Conservation (phyloP, 1,284 basidiomycete genomes). For the Moesziomyces aphidis region DNA sequence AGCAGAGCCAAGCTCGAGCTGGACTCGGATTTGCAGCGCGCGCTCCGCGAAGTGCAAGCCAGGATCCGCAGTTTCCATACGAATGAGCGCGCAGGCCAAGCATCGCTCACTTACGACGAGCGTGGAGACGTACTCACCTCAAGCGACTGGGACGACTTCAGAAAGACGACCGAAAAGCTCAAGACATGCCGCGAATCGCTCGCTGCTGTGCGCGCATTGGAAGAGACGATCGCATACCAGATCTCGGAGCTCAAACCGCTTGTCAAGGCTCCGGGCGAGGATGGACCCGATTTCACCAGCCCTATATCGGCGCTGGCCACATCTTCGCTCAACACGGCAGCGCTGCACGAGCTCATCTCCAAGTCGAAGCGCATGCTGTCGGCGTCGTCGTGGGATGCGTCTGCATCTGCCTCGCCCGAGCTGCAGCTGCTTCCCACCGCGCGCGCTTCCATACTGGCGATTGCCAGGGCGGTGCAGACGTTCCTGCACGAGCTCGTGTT, state of each 20-base stretch:
- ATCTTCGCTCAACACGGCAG: constrained; percentile 30
- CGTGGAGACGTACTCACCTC: constrained; percentile 29
- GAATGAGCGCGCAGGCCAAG: constrained; percentile 11
- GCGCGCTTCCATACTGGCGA: constrained; percentile 74
- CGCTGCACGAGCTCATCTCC: constrained; percentile 19
- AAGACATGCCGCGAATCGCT: constrained; percentile 28
- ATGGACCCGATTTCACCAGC: constrained; percentile 18
- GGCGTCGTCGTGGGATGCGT: constrained; percentile 15
- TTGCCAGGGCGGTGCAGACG: constrained; percentile 80
- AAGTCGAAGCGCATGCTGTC: constrained; percentile 26
- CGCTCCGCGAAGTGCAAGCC: constrained; percentile 4
- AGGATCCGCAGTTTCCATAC: constrained; percentile 28
- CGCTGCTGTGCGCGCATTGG: constrained; percentile 13
- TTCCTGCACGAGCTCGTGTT: constrained; percentile 85
- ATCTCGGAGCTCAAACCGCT: constrained; percentile 27
- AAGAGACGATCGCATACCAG: constrained; percentile 32
- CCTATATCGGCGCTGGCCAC: constrained; percentile 17
- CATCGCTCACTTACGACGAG: constrained; percentile 31
- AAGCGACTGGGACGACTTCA: constrained; percentile 43
- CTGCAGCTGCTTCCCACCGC: constrained; percentile 73
- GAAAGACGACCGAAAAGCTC: constrained; percentile 28
- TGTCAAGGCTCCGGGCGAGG: constrained; percentile 6
- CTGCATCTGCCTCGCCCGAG: constrained; percentile 2
- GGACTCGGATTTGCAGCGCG: constrained; percentile 8
- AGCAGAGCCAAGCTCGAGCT: constrained; percentile 1